Conservation (phyloP, 1,139 yeast genomes). For the Suhomyces kunorum region DNA sequence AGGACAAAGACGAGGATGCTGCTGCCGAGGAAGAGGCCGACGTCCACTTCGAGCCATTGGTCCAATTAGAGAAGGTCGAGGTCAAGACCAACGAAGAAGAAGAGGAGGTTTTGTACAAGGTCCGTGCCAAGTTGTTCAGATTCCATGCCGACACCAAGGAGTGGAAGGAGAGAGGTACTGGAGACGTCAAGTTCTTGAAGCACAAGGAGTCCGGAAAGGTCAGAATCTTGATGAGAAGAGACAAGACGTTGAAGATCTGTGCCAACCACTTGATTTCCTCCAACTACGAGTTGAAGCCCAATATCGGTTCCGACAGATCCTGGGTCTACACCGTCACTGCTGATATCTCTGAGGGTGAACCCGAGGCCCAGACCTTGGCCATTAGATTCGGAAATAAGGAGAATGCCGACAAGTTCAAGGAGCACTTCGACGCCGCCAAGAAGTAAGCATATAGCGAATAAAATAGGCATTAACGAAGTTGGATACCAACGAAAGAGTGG, state of each 20-base stretch:
- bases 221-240: constrained; percentile 97
- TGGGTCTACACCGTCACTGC: constrained; percentile 98
- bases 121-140: constrained; percentile 92
- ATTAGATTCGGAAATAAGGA: constrained; percentile 97
- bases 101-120: constrained; percentile 85
- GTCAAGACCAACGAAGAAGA: constrained; percentile 97
- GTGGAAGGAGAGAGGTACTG: constrained; percentile 99
- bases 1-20: constrained; percentile 21
- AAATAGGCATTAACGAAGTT: constrained; percentile 1
- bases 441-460: constrained; percentile 22
- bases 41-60: constrained; percentile 95
- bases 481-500: too few relatives aligned
- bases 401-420: constrained; percentile 95
- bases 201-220: constrained; percentile 81
- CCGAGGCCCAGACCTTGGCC: constrained; percentile 96
- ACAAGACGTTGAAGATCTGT: constrained; percentile 95
- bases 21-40: constrained; percentile 83
- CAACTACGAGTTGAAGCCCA: constrained; percentile 84
- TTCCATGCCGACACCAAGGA: constrained; percentile 81
- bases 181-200: constrained; percentile 93
- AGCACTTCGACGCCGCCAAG: constrained; percentile 83
- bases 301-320: constrained; percentile 95
- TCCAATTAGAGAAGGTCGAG: constrained; percentile 91
- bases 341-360: constrained; percentile 92
- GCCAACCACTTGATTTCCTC: constrained; percentile 93